Evolutionary conservation across 202 grass and related monocot species (phyloP).

Genomic region (Saccharum hybrid): DNA sequence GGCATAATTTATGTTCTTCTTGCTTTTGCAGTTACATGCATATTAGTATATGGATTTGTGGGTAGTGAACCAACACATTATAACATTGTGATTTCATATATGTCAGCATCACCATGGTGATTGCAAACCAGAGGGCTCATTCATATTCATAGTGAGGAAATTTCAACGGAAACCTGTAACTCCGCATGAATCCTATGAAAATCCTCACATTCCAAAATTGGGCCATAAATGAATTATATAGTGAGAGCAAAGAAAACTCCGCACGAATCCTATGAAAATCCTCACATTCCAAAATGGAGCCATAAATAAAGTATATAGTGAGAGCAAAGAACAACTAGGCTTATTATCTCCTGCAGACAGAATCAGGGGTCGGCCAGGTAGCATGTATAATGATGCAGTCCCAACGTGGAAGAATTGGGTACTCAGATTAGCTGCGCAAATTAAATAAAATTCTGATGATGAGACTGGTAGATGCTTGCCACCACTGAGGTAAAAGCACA

Average conservation of each 20-base stretch:
- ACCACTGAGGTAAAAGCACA: constrained; percentile 43
- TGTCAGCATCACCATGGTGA: not conserved
- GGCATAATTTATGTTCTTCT: not conserved
- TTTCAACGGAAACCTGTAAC: not conserved
- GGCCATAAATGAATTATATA: not conserved
- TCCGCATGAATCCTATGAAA: too few relatives aligned
- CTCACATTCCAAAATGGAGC: not conserved
- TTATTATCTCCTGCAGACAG: constrained; percentile 29
- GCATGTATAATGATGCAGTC: constrained; percentile 32
- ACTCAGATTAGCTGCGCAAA: constrained; percentile 26
- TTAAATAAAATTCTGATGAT: constrained; percentile 16
- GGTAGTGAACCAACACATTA: not conserved
- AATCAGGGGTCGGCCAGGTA: constrained; percentile 19
- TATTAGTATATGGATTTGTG: not conserved
- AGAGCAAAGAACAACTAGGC: not conserved
- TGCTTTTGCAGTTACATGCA: not conserved
- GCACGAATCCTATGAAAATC: not conserved
- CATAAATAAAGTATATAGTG: not conserved
- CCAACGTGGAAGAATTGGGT: constrained; percentile 48
- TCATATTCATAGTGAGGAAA: not conserved
- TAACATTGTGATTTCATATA: not conserved
- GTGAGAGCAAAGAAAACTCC: not conserved
- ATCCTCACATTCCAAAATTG: not conserved
- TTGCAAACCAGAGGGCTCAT: not conserved
- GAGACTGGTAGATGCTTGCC: constrained; percentile 47